Conservation (phyloP, 176 grass and related monocot species). For the Oryza officinalis region DNA sequence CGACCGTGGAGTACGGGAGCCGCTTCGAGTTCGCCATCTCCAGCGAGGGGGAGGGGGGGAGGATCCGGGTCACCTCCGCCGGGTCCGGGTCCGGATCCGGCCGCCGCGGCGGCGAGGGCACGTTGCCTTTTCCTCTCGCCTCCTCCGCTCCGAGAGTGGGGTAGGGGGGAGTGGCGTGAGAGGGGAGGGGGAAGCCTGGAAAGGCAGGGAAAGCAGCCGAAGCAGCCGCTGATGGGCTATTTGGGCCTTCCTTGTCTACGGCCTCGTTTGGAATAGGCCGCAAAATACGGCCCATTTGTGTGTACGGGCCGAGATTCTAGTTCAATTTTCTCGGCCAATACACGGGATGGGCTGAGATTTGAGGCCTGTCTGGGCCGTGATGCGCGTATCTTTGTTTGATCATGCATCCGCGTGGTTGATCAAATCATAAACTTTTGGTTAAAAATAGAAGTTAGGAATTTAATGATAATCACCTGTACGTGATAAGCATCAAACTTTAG, state of each 20-base stretch:
- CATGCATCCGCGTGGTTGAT: too few species aligned
- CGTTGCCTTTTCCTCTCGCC: constrained; percentile 1
- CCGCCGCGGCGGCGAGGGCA: neutral
- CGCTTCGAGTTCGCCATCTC: constrained; percentile 64
- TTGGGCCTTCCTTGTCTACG: neutral
- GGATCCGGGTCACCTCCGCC: neutral
- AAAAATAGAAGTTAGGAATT: too few species aligned
- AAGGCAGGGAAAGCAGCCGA: neutral
- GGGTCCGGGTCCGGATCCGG: constrained; percentile 7
- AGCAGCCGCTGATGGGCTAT: neutral
- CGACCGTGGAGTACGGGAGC: constrained; percentile 35
- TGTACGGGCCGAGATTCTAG: too few species aligned
- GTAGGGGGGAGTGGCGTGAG: neutral
- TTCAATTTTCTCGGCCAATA: too few species aligned
- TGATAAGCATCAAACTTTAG: too few species aligned
- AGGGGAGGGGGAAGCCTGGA: neutral
- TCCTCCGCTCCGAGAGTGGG: neutral
- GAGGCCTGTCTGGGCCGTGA: too few species aligned
- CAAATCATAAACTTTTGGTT: too few species aligned
- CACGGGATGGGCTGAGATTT: too few species aligned
- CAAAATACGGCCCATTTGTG: too few species aligned
- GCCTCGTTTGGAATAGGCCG: neutral
- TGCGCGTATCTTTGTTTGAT: too few species aligned
- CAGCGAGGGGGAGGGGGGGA: neutral
- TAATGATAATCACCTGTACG: too few species aligned